Conservation (phyloP, 805 yeast genomes). For the Cephaloascus albidus region DNA sequence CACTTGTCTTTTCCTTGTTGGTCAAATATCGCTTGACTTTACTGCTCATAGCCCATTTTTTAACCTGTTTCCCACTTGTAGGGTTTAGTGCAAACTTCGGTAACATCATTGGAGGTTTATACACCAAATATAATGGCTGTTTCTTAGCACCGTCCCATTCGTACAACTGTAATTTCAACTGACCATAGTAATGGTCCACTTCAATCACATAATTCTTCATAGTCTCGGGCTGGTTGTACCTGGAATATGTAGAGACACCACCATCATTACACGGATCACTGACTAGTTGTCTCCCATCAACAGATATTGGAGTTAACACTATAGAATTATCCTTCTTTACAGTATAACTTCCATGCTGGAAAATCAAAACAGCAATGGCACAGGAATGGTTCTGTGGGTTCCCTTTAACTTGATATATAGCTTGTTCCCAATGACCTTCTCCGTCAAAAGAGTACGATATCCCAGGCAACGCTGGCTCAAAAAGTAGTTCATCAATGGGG, state of each 20-base stretch:
- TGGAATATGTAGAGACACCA: conserved; percentile 8
- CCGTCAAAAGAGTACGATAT: conserved; percentile 11
- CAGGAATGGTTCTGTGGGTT: conserved; percentile 10
- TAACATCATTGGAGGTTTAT: conserved; percentile 11
- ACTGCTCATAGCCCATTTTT: neutral
- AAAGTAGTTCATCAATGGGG: conserved; percentile 9
- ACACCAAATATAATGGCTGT: conserved; percentile 13
- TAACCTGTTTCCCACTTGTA: neutral
- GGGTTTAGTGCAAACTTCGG: conserved; percentile 12
- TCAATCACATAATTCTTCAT: conserved; percentile 8
- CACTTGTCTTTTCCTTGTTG: neutral
- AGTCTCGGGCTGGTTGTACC: conserved; percentile 8
- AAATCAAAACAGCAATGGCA: conserved; percentile 10
- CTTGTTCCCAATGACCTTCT: conserved; percentile 13
- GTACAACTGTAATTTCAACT: conserved; percentile 8
- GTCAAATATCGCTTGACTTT: neutral
- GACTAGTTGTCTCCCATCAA: conserved; percentile 12
- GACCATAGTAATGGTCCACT: conserved; percentile 9
- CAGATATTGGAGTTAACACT: conserved; percentile 6
- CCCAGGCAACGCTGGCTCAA: conserved; percentile 13
- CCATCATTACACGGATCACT: conserved; percentile 11
- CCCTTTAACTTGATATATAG: conserved; percentile 9
- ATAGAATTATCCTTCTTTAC: conserved; percentile 5
- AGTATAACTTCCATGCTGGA: conserved; percentile 13
- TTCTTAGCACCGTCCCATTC: conserved; percentile 9